phyloP scores from a whole-genome alignment of 2,329 filamentous ascomycete species.

The Fusarium coicis region DNA sequence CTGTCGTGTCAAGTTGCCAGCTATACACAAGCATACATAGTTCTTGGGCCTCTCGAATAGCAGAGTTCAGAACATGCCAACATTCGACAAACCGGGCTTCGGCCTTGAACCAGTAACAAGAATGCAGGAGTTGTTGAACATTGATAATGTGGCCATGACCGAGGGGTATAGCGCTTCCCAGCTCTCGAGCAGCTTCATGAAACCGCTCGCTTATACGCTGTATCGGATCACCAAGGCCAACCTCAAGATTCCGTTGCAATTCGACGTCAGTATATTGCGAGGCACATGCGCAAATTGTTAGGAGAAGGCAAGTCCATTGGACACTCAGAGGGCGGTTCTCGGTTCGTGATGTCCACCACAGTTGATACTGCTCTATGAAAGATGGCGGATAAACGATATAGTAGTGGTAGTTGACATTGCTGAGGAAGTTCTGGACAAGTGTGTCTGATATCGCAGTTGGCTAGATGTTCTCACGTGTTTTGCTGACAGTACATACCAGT shows the following conservation, averaged over 20 bases:
- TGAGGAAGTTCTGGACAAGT: constrained; percentile 53
- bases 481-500: constrained; percentile 44
- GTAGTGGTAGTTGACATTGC: constrained; percentile 53
- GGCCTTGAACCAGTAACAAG: constrained; percentile 53
- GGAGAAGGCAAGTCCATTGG: constrained; percentile 53
- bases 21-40: constrained; percentile 40
- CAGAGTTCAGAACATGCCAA: constrained; percentile 51
- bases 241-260: constrained; percentile 46
- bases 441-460: constrained; percentile 44
- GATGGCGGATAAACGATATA: constrained; percentile 52
- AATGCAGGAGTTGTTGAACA: constrained; percentile 52
- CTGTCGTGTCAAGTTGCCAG: not conserved
- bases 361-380: constrained; percentile 51
- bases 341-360: constrained; percentile 49
- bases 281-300: constrained; percentile 53
- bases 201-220: constrained; percentile 47
- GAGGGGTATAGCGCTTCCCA: constrained; percentile 48
- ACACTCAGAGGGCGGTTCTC: constrained; percentile 47
- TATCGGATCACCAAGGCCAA: constrained; percentile 45
- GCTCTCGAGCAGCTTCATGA: constrained; percentile 48
- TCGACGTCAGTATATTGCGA: constrained; percentile 48
- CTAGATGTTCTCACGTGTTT: not conserved
- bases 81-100: constrained; percentile 51
- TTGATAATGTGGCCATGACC: constrained; percentile 48
- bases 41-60: constrained; percentile 51